These are phyloP conservation scores for Leccinum imitatum DNA, from an alignment of 768 basidiomycete genomes.

Conservation along the genomic window DNA sequence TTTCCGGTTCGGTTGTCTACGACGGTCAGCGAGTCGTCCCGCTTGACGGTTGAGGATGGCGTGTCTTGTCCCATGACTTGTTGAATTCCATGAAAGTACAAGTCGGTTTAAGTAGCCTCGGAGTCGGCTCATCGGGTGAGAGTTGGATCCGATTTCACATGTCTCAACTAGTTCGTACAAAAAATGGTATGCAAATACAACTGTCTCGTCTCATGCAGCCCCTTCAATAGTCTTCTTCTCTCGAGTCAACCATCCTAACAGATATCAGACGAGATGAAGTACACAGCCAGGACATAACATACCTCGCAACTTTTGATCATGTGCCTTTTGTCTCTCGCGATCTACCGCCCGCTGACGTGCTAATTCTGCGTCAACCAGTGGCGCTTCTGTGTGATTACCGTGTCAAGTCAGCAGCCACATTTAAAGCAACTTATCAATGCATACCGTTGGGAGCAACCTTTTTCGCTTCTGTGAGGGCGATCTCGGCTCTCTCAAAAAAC, in stretches of 20 bases:
- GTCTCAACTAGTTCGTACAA: neutral
- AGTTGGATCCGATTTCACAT: neutral
- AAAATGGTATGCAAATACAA: neutral
- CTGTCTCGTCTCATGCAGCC: slow-evolving; percentile 3
- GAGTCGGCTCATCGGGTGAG: neutral
- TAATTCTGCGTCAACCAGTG: slow-evolving; percentile 64
- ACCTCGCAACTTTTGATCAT: slow-evolving; percentile 76
- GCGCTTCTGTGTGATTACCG: slow-evolving; percentile 44
- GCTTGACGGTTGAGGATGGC: slow-evolving; percentile 13
- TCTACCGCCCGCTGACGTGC: slow-evolving; percentile 59
- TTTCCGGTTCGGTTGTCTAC: slow-evolving; percentile 85
- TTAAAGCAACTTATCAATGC: neutral
- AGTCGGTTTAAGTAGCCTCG: neutral
- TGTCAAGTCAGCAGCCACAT: neutral
- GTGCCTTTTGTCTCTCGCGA: slow-evolving; percentile 60
- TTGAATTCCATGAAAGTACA: neutral
- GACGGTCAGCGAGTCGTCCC: slow-evolving; percentile 53
- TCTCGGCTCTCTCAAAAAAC: slow-evolving; percentile 70
- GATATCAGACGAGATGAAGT: slow-evolving; percentile 5
- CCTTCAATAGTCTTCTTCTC: slow-evolving; percentile 26
- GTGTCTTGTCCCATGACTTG: slow-evolving; percentile 30
- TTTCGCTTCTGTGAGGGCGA: slow-evolving; percentile 62
- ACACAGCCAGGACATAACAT: neutral
- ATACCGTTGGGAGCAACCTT: slow-evolving; percentile 61
- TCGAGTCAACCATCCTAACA: slow-evolving; percentile 33